phyloP scores from a whole-genome alignment of 768 basidiomycete genomes.

The Royoungia palumana region DNA sequence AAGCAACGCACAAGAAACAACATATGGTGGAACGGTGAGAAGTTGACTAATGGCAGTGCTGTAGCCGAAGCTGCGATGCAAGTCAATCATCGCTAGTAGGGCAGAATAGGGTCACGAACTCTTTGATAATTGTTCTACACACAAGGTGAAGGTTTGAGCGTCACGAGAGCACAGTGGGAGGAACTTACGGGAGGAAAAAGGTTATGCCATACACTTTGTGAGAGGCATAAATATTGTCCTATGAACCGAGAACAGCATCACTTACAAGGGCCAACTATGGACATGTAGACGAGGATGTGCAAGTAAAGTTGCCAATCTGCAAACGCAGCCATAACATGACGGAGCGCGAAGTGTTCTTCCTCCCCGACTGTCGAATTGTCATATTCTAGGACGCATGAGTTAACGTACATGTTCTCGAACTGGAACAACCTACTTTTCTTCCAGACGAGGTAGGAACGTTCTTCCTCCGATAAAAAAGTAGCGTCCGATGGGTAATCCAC shows the following conservation, averaged over 20 bases:
- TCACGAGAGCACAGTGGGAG: background rate
- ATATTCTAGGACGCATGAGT: constrained; percentile 46
- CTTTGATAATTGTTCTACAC: constrained; percentile 55
- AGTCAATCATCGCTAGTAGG: background rate
- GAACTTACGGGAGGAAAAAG: constrained; percentile 62
- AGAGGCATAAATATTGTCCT: constrained; percentile 1
- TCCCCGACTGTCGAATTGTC: constrained; percentile 20
- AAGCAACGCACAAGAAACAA: constrained; percentile 52
- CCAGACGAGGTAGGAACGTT: constrained; percentile 18
- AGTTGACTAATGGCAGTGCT: constrained; percentile 55
- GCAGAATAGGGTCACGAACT: constrained; percentile 24
- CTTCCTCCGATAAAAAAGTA: constrained; percentile 15
- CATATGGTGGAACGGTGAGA: constrained; percentile 66
- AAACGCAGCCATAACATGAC: constrained; percentile 53
- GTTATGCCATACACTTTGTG: constrained; percentile 63
- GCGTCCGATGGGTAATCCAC: constrained; percentile 44
- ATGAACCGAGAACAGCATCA: constrained; percentile 2
- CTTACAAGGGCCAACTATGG: constrained; percentile 57
- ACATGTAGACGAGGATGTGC: constrained; percentile 34
- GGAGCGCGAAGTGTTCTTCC: constrained; percentile 54
- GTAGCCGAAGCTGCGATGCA: constrained; percentile 51
- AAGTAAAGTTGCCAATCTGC: constrained; percentile 58
- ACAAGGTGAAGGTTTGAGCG: background rate
- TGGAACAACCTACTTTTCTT: constrained; percentile 11
- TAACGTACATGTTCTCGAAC: constrained; percentile 40